Base-by-base conservation (phyloP, 768 basidiomycete genomes). In the Podaxis sp. region DNA sequence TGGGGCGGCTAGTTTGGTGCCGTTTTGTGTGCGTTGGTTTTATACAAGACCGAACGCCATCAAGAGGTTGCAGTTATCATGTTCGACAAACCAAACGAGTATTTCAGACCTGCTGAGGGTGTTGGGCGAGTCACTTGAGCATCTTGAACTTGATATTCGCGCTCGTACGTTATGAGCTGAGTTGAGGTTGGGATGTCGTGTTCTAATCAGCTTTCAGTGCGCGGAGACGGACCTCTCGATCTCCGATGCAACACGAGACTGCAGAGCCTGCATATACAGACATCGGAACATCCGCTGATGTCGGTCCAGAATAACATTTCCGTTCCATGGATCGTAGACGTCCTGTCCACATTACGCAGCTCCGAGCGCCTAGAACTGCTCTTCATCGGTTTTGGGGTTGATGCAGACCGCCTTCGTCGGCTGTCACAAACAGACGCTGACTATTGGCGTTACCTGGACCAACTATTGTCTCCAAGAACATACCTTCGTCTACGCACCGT, bases 351-450 rank as follows among this genome's bases (percentile, higher is more conserved):
- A 11, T 22, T 61, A 19, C 40, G 60, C 9, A 55, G 60, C 41
- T 61, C 37, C 36, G 53, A 55, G 43, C 29, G 13, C 15, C 53
- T 61, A 3, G 53, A 61, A 29, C 29, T 47, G 11, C n/a, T 61
- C 12, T 17, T n/a, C 19, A 15, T 61, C 12, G n/a, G 60, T 27
- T 47, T 61, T 37, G 53, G 40, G 9, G 33, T 61, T 19, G 41
- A 61, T 19, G 52, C 60, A 12, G 60, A 61, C 17, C 60, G 52
- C 36, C 60, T 61, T 9, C 60, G 53, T 33, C 60, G 43, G 55
- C 24, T 46, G 22, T 61, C 60, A n/a, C 60, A 61, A 17, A 54
- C 60, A 24, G 60, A 61, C 19, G 25, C 52, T 2, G 53, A 43
- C 17, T 25, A 47, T 29, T 61, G 60, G 60, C 29, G 33, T 27